A percentile compares a stretch with the other conserved stretches of the same genome.
Evolutionary conservation across 164 flowering plant species (phyloP).

Genomic region (Kalanchoe fedtschenkoi): DNA sequence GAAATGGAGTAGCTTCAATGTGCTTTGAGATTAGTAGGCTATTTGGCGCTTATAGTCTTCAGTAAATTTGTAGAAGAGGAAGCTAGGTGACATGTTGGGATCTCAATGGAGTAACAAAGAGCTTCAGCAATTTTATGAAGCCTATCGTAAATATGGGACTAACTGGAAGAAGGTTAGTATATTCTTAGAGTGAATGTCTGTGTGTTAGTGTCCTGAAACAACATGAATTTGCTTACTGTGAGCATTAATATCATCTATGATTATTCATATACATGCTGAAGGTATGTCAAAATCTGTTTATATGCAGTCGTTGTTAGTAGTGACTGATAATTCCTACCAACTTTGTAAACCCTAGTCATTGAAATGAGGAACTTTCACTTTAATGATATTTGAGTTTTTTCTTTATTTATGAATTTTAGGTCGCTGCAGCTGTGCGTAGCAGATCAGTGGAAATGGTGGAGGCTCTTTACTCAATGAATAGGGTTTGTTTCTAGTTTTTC

Average conservation of each 20-base stretch:
- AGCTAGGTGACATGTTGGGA: constrained; percentile 74
- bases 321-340: no score
- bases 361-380: not conserved
- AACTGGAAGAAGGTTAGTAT: constrained; percentile 82
- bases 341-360: not conserved
- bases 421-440: constrained; percentile 56
- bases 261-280: not conserved
- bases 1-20: not conserved
- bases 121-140: constrained; percentile 76
- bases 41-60: not conserved
- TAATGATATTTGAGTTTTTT: not conserved
- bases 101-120: constrained; percentile 87
- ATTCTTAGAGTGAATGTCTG: not conserved
- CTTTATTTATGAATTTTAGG: constrained; percentile 29
- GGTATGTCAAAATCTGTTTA: not conserved
- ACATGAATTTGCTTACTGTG: not conserved
- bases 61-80: constrained; percentile 46
- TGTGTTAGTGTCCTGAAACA: not conserved
- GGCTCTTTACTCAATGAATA: constrained; percentile 84
- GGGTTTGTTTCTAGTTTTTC: constrained; percentile 31
- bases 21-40: not conserved
- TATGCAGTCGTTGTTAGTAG: not conserved
- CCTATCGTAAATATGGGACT: constrained; percentile 70
- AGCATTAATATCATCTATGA: not conserved
- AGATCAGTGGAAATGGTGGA: constrained; percentile 89